Evolutionary conservation across 139 green algal genomes (phyloP).

Genomic region (Picochlorum sp.): DNA sequence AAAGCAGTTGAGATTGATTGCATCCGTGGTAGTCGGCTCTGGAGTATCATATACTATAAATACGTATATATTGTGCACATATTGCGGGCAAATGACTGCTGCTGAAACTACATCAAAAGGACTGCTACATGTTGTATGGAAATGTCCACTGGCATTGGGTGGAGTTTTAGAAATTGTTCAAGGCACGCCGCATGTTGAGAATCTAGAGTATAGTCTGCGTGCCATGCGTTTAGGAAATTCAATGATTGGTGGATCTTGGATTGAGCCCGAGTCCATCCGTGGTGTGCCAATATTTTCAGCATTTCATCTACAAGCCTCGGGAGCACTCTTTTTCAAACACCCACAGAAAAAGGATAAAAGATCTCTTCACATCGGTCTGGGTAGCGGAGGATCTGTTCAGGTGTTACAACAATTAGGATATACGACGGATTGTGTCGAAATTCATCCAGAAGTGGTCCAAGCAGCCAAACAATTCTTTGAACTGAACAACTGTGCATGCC

Average conservation of each 20-base stretch:
- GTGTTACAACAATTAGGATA: slow-evolving; percentile 5
- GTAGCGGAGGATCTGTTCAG: neutral
- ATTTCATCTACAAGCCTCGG: slow-evolving; percentile 8
- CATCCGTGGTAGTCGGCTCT: neutral
- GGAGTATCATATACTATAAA: neutral
- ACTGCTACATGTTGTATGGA: neutral
- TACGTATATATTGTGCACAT: neutral
- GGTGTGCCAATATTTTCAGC: slow-evolving; percentile 3
- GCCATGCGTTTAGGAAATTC: slow-evolving; percentile 6
- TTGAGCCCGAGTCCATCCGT: neutral
- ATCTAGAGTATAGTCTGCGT: neutral
- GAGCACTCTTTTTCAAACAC: neutral
- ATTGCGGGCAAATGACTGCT: neutral
- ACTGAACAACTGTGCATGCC: neutral
- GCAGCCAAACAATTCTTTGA: slow-evolving; percentile 2
- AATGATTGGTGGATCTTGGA: slow-evolving; percentile 10
- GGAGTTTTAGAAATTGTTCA: slow-evolving; percentile 3
- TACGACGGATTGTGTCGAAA: slow-evolving; percentile 5
- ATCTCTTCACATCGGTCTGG: slow-evolving; percentile 9
- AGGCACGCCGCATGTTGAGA: neutral
- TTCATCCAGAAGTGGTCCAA: slow-evolving; percentile 6
- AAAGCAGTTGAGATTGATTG: neutral
- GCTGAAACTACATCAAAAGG: neutral
- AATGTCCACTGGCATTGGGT: neutral
- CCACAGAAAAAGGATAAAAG: neutral